Evolutionary conservation across 768 basidiomycete genomes (phyloP).

Genomic region (Gautieria morchelliformis): DNA sequence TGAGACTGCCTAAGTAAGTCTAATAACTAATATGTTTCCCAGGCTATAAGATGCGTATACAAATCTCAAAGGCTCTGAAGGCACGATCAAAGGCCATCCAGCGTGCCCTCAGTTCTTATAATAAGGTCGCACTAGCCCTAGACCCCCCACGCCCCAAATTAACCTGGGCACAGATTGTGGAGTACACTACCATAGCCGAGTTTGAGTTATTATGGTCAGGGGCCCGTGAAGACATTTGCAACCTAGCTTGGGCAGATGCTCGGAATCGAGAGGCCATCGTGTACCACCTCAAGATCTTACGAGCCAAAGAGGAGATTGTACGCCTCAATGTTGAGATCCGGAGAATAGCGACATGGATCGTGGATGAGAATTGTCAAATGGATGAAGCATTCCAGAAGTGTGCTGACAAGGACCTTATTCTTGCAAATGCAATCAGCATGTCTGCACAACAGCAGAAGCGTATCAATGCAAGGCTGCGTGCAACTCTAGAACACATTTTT

Average conservation of each 20-base stretch:
- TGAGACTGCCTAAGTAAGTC: too few relatives aligned
- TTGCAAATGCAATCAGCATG: background rate
- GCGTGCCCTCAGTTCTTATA: slow-evolving; percentile 24
- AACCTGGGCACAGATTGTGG: slow-evolving; percentile 8
- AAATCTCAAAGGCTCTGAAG: slow-evolving; percentile 27
- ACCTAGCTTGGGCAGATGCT: slow-evolving; percentile 22
- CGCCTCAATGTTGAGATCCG: slow-evolving; percentile 24
- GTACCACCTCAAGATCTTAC: slow-evolving; percentile 20
- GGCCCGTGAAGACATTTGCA: slow-evolving; percentile 20
- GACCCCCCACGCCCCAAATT: slow-evolving; percentile 11
- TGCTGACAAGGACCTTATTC: background rate
- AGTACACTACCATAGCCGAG: slow-evolving; percentile 14
- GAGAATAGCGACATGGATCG: slow-evolving; percentile 17
- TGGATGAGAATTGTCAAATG: slow-evolving; percentile 14
- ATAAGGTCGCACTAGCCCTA: slow-evolving; percentile 17
- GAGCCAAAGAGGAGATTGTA: slow-evolving; percentile 23
- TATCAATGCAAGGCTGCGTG: background rate
- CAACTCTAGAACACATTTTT: background rate
- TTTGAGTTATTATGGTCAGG: slow-evolving; percentile 23
- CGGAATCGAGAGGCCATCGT: slow-evolving; percentile 28
- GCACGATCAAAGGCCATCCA: slow-evolving; percentile 22
- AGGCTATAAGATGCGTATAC: slow-evolving; percentile 27
- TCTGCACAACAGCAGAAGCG: background rate
- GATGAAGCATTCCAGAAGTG: background rate
- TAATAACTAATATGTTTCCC: too few relatives aligned